Conservation (phyloP, 257 asterid species). For the Euphrasia confusa region DNA sequence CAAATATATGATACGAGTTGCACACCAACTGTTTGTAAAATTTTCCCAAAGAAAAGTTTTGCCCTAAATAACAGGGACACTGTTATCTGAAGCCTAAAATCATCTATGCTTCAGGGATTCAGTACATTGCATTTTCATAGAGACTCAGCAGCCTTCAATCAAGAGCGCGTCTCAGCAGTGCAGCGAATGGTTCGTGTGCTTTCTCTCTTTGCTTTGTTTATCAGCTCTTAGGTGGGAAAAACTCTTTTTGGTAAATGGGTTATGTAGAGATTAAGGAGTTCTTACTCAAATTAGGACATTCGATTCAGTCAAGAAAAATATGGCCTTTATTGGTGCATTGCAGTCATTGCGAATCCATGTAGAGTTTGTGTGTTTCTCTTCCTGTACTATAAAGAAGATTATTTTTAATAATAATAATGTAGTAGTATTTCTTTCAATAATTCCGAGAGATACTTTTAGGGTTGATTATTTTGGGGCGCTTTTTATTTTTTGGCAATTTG, state of each 20-base stretch:
- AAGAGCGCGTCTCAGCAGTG: conserved; percentile 59
- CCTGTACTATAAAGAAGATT: too few relatives aligned
- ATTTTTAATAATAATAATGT: too few relatives aligned
- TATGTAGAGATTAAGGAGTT: background rate
- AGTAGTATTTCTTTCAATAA: background rate
- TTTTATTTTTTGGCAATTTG: too few relatives aligned
- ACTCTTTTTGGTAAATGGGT: background rate
- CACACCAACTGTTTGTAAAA: conserved; percentile 47
- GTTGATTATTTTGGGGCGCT: too few relatives aligned
- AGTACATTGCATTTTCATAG: conserved; percentile 41
- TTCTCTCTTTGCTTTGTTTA: background rate
- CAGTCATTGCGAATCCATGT: too few relatives aligned
- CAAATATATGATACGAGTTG: conserved; percentile 36
- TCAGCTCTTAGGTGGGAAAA: background rate
- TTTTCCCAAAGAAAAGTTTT: conserved; percentile 37
- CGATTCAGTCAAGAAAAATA: background rate
- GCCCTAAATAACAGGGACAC: conserved; percentile 23
- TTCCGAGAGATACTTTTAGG: too few relatives aligned
- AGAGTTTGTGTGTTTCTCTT: too few relatives aligned
- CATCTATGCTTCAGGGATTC: conserved; percentile 22
- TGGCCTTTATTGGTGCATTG: too few relatives aligned
- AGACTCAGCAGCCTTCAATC: conserved; percentile 54
- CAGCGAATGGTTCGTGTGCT: conserved; percentile 62
- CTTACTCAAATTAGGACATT: background rate
- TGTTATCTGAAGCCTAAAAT: conserved; percentile 27